Percentiles rank a stretch among this genome's conserved stretches.
phyloP scores from a whole-genome alignment of 768 basidiomycete species.

The Rossbeevera mucosa region DNA sequence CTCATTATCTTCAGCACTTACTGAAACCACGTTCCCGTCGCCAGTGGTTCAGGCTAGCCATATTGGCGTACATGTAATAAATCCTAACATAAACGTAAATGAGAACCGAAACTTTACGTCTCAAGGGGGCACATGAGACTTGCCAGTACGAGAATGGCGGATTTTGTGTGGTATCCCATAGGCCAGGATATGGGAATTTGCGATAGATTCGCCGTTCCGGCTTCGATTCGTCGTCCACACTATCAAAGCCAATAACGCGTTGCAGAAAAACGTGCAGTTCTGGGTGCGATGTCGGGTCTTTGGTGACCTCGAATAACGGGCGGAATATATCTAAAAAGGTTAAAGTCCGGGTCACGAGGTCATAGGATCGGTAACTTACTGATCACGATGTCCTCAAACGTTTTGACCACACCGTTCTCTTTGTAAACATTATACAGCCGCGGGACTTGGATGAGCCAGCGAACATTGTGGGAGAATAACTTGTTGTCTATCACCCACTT shows the following conservation, averaged over 20 bases:
- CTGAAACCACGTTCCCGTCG: constrained; percentile 84
- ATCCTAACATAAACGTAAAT: constrained; percentile 48
- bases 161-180: constrained; percentile 87
- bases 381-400: constrained; percentile 85
- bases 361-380: constrained; percentile 51
- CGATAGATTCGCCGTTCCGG: constrained; percentile 85
- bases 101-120: constrained; percentile 2
- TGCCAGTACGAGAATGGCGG: constrained; percentile 97
- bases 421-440: constrained; percentile 96
- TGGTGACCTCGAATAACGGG: constrained; percentile 94
- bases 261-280: constrained; percentile 94
- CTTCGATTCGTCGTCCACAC: constrained; percentile 98
- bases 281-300: constrained; percentile 83
- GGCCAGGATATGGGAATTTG: constrained; percentile 87
- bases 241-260: constrained; percentile 94
- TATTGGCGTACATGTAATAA: constrained; percentile 98
- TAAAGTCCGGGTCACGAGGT: neutral
- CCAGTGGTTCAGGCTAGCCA: constrained; percentile 94
- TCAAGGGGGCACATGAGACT: constrained; percentile 17
- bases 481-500: constrained; percentile 95
- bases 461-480: constrained; percentile 91
- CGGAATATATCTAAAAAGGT: constrained; percentile 72
- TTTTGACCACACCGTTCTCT: constrained; percentile 72
- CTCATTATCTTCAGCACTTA: constrained; percentile 35
- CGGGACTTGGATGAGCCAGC: constrained; percentile 96